Evolutionary conservation across 202 grass and related monocot genomes (phyloP).

Genomic region (Digitaria exilis): DNA sequence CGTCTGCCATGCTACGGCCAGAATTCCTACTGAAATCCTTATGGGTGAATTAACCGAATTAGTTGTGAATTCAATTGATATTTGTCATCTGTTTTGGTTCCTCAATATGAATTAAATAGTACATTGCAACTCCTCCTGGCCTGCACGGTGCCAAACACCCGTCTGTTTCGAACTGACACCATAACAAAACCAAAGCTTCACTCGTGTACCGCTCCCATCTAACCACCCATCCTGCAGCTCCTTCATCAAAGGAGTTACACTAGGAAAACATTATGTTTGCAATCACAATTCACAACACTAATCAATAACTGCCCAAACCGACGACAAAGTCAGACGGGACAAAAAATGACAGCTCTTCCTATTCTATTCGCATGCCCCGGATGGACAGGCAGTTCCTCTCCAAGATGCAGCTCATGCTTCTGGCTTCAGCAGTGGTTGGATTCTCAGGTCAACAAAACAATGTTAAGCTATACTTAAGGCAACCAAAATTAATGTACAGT

Average conservation of each 20-base stretch:
- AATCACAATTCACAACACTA: neutral
- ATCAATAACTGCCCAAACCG: neutral
- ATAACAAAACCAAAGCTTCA: neutral
- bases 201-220: too few species aligned
- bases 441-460: conserved; percentile 35
- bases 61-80: neutral
- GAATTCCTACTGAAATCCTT: neutral
- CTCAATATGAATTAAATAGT: too few species aligned
- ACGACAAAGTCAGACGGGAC: neutral
- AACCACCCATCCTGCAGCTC: too few species aligned
- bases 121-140: too few species aligned
- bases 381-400: neutral
- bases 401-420: neutral
- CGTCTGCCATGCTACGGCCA: too few species aligned
- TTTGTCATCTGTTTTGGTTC: neutral
- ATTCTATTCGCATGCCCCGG: neutral
- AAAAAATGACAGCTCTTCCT: neutral
- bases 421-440: neutral
- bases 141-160: too few species aligned
- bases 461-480: neutral
- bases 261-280: too few species aligned
- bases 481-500: conserved; percentile 18
- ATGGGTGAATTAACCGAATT: too few species aligned
- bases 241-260: too few species aligned
- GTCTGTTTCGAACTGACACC: neutral